Evolutionary conservation across 805 yeast species (phyloP).

Genomic region (Candida peoriensis): DNA sequence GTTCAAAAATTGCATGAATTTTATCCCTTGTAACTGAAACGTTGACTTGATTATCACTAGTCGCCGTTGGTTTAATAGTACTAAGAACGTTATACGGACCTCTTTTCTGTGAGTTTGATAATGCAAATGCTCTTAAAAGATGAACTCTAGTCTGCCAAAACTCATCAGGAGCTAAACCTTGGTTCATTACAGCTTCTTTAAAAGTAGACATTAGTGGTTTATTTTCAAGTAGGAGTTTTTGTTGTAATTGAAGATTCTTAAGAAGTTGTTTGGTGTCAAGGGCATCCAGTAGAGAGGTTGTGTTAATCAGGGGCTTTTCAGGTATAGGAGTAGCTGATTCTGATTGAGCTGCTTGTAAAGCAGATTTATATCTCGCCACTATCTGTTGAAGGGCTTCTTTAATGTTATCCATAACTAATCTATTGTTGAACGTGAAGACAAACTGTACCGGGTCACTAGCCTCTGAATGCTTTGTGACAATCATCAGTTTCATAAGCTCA

Average conservation of each 20-base stretch:
- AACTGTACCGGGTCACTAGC: constrained; percentile 26
- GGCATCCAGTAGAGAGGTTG: constrained; percentile 36
- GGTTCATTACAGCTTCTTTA: constrained; percentile 80
- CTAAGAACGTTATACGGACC: constrained; percentile 94
- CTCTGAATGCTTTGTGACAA: constrained; percentile 40
- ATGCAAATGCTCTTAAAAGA: constrained; percentile 77
- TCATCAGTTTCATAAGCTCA: constrained; percentile 61
- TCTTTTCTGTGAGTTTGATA: constrained; percentile 74
- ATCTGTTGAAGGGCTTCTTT: constrained; percentile 64
- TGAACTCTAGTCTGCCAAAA: constrained; percentile 86
- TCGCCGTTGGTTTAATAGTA: constrained; percentile 90
- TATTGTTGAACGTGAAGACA: constrained; percentile 60
- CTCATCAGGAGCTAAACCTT: constrained; percentile 70
- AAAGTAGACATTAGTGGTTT: constrained; percentile 67
- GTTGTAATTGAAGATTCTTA: constrained; percentile 73
- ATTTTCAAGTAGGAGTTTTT: constrained; percentile 65
- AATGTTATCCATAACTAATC: constrained; percentile 71
- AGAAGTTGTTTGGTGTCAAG: constrained; percentile 56
- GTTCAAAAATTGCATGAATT: constrained; percentile 83
- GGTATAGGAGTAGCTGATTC: constrained; percentile 15
- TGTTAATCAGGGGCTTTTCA: constrained; percentile 29
- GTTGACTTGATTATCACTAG: constrained; percentile 88
- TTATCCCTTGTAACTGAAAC: constrained; percentile 89
- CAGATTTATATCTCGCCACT: constrained; percentile 53
- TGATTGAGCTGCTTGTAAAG: constrained; percentile 21